Base-by-base conservation (phyloP, 129 eudicot genomes). In the Saussurea involucrata region DNA sequence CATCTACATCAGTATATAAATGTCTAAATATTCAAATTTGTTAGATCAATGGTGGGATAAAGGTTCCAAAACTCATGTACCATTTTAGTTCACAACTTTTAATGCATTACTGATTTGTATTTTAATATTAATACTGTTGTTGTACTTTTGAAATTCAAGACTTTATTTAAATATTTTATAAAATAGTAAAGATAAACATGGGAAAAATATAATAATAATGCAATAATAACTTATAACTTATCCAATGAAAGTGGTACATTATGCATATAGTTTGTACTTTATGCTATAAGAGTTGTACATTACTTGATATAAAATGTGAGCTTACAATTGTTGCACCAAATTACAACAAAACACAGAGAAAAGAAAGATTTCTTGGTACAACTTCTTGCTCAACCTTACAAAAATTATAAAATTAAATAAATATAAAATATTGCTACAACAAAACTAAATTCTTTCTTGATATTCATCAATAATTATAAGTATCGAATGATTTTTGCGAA, bases 391-490 rank as follows among this genome's bases (percentile, higher is more conserved):
- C 22, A 31, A 73, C 55, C 77, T 73, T 58, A 73, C 73, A 76
- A 76, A 76, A 76, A 74, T 74, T 73, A 68, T 68, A 74, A 74
- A 60, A 68, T 74, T 40, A 81, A 81, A 73, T 80, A 55, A 80
- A 55, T 66, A 7, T 25, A 74, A 66, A 66, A 67, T 80, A 80
- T 66, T 37, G 70, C 49, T 80, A 80, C 84, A 80, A 58, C 71
- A 74, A 80, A 58, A 22, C 80, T 68, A 37, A 34, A 8, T 1
- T 66, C 53, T 66, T 33, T 72, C 73, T 44, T 80, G 80, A 55
- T 66, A 34, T 73, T 80, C 70, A 80, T 80, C 80, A 58, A 60
- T 57, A 70, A 68, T 81, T 81, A 81, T 81, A 61, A 22, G 83
- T 80, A 49, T 74, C 28, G 49, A 53, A 70, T 20, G 64, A 40